These are phyloP conservation scores for Parafenestella ontariensis DNA, from an alignment of 2,329 filamentous ascomycete genomes.

Conservation along the genomic window DNA sequence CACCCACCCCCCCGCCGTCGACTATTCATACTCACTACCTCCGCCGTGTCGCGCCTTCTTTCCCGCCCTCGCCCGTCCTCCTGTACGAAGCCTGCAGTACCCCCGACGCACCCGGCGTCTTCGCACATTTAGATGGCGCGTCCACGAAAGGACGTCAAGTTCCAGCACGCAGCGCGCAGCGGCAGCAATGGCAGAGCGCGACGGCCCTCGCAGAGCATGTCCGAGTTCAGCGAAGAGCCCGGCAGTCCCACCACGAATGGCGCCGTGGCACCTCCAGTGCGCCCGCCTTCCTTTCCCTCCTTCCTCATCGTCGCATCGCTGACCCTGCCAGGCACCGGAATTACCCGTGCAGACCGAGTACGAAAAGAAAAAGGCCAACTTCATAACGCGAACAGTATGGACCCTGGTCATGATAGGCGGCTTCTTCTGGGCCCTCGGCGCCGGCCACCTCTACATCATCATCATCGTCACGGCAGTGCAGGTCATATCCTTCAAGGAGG, in stretches of 20 bases:
- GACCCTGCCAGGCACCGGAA: constrained; percentile 44
- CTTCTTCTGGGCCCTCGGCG: constrained; percentile 92
- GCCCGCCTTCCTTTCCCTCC: background rate
- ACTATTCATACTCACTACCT: constrained; percentile 2
- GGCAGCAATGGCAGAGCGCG: constrained; percentile 60
- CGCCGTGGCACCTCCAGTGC: constrained; percentile 23
- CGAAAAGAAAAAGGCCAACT: constrained; percentile 98
- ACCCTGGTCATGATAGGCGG: constrained; percentile 94
- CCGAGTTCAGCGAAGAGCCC: constrained; percentile 68
- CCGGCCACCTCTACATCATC: constrained; percentile 97
- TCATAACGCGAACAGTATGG: constrained; percentile 97
- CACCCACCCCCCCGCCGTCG: constrained; percentile 8
- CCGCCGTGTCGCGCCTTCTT: background rate
- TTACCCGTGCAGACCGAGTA: constrained; percentile 70
- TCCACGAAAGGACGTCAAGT: constrained; percentile 66
- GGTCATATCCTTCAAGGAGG: constrained; percentile 98
- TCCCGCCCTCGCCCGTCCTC: background rate
- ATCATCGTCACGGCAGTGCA: constrained; percentile 90
- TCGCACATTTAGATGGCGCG: constrained; percentile 38
- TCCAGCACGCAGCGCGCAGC: constrained; percentile 57
- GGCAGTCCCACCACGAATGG: constrained; percentile 60
- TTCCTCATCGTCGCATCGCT: constrained; percentile 18
- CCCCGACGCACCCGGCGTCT: constrained; percentile 7
- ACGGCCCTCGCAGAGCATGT: constrained; percentile 72
- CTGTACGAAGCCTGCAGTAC: background rate